phyloP scores from a whole-genome alignment of 139 green algal species.

The Picochlorum sp. region DNA sequence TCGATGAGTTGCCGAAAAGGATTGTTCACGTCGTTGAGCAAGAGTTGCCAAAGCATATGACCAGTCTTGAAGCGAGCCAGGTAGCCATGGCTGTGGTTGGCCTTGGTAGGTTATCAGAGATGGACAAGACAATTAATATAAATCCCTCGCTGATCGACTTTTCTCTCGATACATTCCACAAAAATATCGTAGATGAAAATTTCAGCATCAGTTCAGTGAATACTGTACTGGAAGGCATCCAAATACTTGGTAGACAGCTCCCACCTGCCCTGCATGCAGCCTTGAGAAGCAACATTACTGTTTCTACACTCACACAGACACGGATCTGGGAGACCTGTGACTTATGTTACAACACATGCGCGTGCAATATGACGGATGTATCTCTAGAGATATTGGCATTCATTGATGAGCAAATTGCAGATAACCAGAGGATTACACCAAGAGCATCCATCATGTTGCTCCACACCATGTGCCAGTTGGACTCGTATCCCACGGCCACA shows the following conservation, averaged over 20 bases:
- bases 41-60: neutral
- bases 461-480: neutral
- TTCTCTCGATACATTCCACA: neutral
- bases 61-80: neutral
- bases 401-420: neutral
- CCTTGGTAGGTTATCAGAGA: neutral
- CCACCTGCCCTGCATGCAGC: too few species aligned
- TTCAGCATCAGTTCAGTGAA: too few species aligned
- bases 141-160: neutral
- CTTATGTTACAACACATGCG: too few species aligned
- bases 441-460: slow-evolving; percentile 2
- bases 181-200: too few species aligned
- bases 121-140: neutral
- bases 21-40: neutral
- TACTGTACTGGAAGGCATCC: too few species aligned
- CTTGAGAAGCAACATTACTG: too few species aligned
- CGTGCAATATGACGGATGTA: neutral
- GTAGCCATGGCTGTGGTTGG: slow-evolving; percentile 5
- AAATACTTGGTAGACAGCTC: too few species aligned
- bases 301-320: too few species aligned
- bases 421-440: neutral
- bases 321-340: too few species aligned
- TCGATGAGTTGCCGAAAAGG: neutral
- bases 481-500: neutral
- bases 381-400: neutral